Base-by-base conservation (phyloP, 2,329 filamentous ascomycete genomes). In the Talaromyces rugulosus region DNA sequence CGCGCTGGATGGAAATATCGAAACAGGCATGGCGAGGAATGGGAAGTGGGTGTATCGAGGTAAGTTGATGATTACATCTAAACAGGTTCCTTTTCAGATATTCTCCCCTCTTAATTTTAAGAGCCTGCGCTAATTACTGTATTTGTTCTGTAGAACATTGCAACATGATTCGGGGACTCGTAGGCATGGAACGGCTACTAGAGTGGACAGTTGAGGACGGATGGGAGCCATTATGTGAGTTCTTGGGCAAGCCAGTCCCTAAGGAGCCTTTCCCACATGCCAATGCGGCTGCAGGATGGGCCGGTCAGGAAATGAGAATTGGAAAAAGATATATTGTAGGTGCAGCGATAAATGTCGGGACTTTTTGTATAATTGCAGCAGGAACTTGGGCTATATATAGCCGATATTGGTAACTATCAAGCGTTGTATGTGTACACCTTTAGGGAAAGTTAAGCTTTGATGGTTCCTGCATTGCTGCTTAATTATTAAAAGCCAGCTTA, bases 161-260 rank as follows among this genome's bases (percentile, higher is more conserved):
- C 36, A 66, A 65, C 28, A 71, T 69, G 65, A 59, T 71, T 11
- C 44, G 64, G 30, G 66, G 68, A 1, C 27, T 71, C n/a, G 59
- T 68, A 8, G 52, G 64, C 9, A 18, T 58, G 12, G 67, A 67
- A 30, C 58, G 61, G 36, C 23, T 70, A 11, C 61, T 72, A n/a
- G 66, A 70, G 42, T 73, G 68, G 70, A 60, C 56, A 6, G 70
- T 71, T 7, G 67, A 69, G 56, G 69, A 71, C 64, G 71, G 70
- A 2, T 73, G 70, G 70, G 70, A 60, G 52, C 68, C 68, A 30
- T 53, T 74, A 31, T 70, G 69, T 44, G 44, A 27, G 44, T 50
- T 50, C 18, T 50, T 50, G 44, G 44, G 44, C 44, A 50, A 50
- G 44, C 44, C 44, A 50, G 44, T 50, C 44, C 44, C 44, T 50